These are phyloP conservation scores for Aspergillus sp. DNA, from an alignment of 2,329 filamentous ascomycete species.

Conservation along the genomic window DNA sequence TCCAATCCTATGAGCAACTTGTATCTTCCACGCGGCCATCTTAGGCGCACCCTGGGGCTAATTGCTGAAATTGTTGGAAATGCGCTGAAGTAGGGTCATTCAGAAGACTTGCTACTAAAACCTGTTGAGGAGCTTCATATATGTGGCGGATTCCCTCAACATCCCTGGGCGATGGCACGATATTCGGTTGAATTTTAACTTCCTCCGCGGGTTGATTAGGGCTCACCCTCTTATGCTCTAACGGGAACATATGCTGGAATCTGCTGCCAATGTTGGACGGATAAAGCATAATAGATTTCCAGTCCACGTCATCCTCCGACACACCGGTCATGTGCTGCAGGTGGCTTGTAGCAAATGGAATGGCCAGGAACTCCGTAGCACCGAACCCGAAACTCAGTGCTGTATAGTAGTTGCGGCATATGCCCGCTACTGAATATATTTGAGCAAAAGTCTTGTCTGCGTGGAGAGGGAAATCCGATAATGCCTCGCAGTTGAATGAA, in stretches of 20 bases:
- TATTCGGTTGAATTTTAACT: neutral
- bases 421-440: neutral
- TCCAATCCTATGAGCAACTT: neutral
- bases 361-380: neutral
- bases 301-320: conserved; percentile 3
- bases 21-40: neutral
- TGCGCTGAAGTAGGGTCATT: neutral
- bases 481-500: conserved; percentile 2
- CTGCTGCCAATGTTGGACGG: neutral
- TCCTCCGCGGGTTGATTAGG: neutral
- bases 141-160: neutral
- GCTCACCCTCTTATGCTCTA: neutral
- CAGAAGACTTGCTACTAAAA: neutral
- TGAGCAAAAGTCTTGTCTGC: neutral
- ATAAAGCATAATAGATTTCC: conserved; percentile 15
- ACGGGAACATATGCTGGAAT: too few relatives aligned
- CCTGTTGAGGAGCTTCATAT: neutral
- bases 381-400: neutral
- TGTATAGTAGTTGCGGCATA: neutral
- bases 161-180: neutral
- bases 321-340: neutral
- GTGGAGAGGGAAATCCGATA: neutral
- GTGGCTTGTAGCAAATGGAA: too few relatives aligned
- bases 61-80: neutral
- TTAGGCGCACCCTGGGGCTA: neutral